A percentile compares a stretch with the other conserved stretches of the same genome.
These are phyloP conservation scores for Pichia cephalocereana DNA, from an alignment of 805 yeast genomes.

Conservation along the genomic window DNA sequence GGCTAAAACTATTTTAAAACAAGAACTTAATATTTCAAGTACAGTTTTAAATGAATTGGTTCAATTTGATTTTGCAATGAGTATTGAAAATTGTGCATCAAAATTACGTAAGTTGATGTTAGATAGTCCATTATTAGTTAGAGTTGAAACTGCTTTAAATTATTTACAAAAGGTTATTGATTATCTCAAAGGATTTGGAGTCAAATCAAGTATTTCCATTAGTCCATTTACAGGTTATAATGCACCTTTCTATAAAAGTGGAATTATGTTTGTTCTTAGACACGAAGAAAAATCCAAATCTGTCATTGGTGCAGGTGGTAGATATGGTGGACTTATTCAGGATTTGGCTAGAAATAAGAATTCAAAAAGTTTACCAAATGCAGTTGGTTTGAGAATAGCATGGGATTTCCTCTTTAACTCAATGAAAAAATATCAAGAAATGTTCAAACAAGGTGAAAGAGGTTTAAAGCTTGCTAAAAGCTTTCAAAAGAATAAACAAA, in stretches of 20 bases:
- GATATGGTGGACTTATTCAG: conserved; percentile 71
- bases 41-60: conserved; percentile 77
- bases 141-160: conserved; percentile 52
- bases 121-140: conserved; percentile 55
- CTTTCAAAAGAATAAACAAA: conserved; percentile 24
- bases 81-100: conserved; percentile 53
- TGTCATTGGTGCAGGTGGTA: conserved; percentile 84
- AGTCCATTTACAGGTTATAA: conserved; percentile 84
- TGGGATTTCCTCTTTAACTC: conserved; percentile 54
- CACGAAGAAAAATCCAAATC: conserved; percentile 46
- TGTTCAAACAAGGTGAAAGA: conserved; percentile 20
- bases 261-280: conserved; percentile 83
- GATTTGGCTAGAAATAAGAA: conserved; percentile 47
- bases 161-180: conserved; percentile 54
- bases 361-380: conserved; percentile 34
- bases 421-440: conserved; percentile 38
- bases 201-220: conserved; percentile 39
- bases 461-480: conserved; percentile 17
- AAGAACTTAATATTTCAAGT: conserved; percentile 67
- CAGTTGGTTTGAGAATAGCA: conserved; percentile 83
- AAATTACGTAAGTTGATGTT: conserved; percentile 63
- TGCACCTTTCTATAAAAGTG: conserved; percentile 66
- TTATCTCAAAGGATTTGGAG: conserved; percentile 49
- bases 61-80: conserved; percentile 66
- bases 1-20: conserved; percentile 37